Evolutionary conservation across 1,139 yeast species (phyloP).

Genomic region (Lodderomyces oxycetoniae): DNA sequence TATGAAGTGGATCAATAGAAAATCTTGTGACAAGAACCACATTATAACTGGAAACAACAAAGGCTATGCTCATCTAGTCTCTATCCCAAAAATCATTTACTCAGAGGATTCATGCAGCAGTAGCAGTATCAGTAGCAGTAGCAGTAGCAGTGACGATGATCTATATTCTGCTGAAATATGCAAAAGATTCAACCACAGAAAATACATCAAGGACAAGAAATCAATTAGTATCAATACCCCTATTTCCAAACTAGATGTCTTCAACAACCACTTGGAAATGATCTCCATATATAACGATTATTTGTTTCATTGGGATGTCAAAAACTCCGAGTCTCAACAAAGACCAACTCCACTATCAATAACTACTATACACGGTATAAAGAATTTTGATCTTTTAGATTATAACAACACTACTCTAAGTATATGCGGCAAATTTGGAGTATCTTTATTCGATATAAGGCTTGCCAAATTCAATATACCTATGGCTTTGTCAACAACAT

Average conservation of each 20-base stretch:
- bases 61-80: conserved; percentile 64
- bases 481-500: conserved; percentile 6
- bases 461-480: conserved; percentile 37
- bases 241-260: conserved; percentile 27
- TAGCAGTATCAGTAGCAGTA: too few relatives aligned
- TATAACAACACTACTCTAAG: conserved; percentile 39
- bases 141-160: conserved; percentile 22
- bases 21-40: conserved; percentile 19
- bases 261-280: conserved; percentile 22
- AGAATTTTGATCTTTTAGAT: conserved; percentile 45
- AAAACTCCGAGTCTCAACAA: conserved; percentile 43
- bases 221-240: conserved; percentile 16
- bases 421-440: conserved; percentile 65
- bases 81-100: conserved; percentile 43
- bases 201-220: conserved; percentile 42
- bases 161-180: conserved; percentile 60
- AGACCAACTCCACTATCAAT: conserved; percentile 48
- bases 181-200: conserved; percentile 69
- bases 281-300: conserved; percentile 59
- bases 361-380: conserved; percentile 47
- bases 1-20: conserved; percentile 46
- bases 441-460: conserved; percentile 65
- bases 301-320: conserved; percentile 68
- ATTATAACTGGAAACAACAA: conserved; percentile 66
- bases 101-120: conserved; percentile 18